These are phyloP conservation scores for Xylona heveae DNA, from an alignment of 495 filamentous ascomycete genomes.

Conservation along the genomic window DNA sequence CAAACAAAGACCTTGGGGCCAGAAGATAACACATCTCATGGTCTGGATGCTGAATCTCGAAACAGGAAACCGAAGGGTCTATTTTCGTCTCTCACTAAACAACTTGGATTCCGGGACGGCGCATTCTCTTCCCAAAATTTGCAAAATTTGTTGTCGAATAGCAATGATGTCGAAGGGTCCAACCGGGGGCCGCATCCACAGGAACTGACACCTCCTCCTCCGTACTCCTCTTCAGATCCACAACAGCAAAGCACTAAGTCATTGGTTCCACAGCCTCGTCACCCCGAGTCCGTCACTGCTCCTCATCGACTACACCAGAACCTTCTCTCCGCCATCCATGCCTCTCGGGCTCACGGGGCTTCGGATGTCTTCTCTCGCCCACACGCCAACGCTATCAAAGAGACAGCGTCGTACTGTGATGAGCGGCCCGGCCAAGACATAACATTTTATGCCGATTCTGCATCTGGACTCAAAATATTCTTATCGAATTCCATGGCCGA, in stretches of 20 bases:
- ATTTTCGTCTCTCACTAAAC: constrained; percentile 3
- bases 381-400: constrained; percentile 50
- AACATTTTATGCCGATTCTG: constrained; percentile 44
- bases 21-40: no score
- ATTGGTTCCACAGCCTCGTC: no score
- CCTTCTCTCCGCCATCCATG: constrained; percentile 60
- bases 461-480: constrained; percentile 53
- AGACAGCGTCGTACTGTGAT: constrained; percentile 81
- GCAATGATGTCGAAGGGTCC: neutral
- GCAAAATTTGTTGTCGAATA: neutral
- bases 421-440: constrained; percentile 62
- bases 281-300: constrained; percentile 20
- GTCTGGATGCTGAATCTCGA: no score
- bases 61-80: constrained; percentile 4
- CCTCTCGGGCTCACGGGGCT: constrained; percentile 62
- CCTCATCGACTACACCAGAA: constrained; percentile 35
- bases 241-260: no score
- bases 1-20: neutral
- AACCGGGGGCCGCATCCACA: no score
- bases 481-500: constrained; percentile 30
- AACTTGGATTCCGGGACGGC: constrained; percentile 1
- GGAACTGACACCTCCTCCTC: constrained; percentile 13
- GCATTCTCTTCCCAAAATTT: neutral
- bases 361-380: constrained; percentile 47
- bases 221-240: constrained; percentile 22